A percentile compares a stretch with the other conserved stretches of the same genome.
Conservation (phyloP, 495 filamentous ascomycete species). For the Trichoderma asperelloides region DNA sequence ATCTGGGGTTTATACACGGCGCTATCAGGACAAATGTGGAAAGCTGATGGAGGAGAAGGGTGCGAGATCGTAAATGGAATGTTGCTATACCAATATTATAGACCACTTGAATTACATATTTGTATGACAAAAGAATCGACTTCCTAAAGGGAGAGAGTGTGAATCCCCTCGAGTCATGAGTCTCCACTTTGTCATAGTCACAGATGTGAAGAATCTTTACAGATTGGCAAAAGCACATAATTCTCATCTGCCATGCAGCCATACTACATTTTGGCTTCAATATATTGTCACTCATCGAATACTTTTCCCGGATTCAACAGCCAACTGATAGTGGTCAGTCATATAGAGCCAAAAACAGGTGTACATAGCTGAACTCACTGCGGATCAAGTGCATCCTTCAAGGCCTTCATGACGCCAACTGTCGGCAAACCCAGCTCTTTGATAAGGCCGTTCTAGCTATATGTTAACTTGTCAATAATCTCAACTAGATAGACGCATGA, state of each 20-base stretch:
- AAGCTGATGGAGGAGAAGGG: no score
- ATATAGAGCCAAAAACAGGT: background rate
- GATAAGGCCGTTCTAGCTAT: conserved; percentile 13
- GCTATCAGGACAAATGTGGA: no score
- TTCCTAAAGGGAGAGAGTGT: no score
- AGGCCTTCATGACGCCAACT: conserved; percentile 22
- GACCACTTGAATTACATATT: no score
- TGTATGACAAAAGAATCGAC: no score
- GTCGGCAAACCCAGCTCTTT: conserved; percentile 25
- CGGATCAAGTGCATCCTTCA: conserved; percentile 26
- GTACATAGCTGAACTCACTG: conserved; percentile 11
- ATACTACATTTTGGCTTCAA: background rate
- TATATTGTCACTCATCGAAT: conserved; percentile 14
- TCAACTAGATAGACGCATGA: background rate
- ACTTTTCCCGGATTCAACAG: conserved; percentile 32
- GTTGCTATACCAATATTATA: no score
- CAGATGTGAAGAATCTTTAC: background rate
- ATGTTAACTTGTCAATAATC: background rate
- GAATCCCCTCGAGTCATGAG: no score
- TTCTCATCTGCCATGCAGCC: background rate
- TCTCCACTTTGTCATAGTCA: no score
- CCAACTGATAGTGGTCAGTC: conserved; percentile 11
- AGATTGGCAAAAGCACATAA: background rate
- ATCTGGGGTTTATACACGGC: no score
- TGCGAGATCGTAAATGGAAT: no score